Conservation (phyloP, 2,329 filamentous ascomycete species). For the Cladosporium sp. region DNA sequence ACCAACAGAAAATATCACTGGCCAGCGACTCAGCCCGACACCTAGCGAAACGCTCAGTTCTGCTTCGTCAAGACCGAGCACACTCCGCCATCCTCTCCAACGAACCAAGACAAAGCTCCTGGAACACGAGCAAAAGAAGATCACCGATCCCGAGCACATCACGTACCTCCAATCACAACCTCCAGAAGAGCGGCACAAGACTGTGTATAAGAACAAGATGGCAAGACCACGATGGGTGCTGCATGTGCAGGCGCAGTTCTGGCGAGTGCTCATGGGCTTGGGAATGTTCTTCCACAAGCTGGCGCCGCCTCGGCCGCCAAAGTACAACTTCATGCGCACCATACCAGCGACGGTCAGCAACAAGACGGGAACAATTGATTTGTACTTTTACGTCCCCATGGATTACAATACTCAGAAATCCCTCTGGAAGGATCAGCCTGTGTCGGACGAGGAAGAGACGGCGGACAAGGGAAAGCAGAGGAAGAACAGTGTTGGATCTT, state of each 20-base stretch:
- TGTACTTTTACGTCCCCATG: conserved; percentile 60
- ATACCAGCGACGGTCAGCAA: conserved; percentile 50
- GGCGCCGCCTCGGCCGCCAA: conserved; percentile 57
- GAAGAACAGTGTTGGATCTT: conserved; percentile 20
- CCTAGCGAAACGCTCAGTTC: background rate
- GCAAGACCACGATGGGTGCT: conserved; percentile 55
- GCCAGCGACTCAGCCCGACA: background rate
- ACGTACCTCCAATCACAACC: background rate
- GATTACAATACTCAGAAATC: conserved; percentile 43
- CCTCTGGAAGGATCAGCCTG: conserved; percentile 23
- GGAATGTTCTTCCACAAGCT: conserved; percentile 66
- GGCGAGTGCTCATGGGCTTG: conserved; percentile 63
- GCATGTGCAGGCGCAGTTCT: conserved; percentile 59
- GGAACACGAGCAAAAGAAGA: conserved; percentile 5
- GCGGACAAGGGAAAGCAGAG: conserved; percentile 17
- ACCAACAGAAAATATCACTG: background rate
- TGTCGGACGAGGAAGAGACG: conserved; percentile 5
- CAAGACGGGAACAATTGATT: conserved; percentile 44
- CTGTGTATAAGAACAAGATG: conserved; percentile 15
- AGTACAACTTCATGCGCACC: conserved; percentile 55
- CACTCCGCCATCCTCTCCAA: background rate
- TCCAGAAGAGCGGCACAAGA: background rate
- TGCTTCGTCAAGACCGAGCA: background rate
- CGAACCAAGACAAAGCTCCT: conserved; percentile 7
- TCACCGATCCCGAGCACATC: background rate